Base-by-base conservation (phyloP, 1,284 basidiomycete genomes). In the Moesziomyces sp. region DNA sequence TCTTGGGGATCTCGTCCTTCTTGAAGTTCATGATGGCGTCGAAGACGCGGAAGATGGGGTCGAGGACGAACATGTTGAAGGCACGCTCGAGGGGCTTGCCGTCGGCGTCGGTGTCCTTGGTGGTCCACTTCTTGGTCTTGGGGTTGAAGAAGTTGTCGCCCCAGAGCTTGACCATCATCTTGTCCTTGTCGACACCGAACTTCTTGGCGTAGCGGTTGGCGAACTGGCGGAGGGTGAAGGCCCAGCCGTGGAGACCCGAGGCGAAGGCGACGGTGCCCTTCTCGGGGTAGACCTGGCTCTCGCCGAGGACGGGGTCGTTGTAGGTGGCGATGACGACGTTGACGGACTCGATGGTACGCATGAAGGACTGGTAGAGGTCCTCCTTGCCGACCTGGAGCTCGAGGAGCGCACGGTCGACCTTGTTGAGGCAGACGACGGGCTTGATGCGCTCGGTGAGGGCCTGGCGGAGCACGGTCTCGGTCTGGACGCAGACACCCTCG, bases 61-160 rank as follows among this genome's bases (percentile, higher is more conserved):
- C 97, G 80, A 99, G 92, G 71, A 99, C 93, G 87, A 99, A 99
- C 84, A 85, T 86, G 85, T 85, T 86, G 85, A 86, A 86, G 68
- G 85, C 85, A 79, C 86, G 85, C 85, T 86, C 97, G 72, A 97
- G 91, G 26, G 86, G 86, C 85, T 95, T 94, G 85, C 93, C 94
- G 81, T 96, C 93, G 66, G 90, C 89, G 80, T 91, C 91, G 40
- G 86, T 87, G 79, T 86, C 79, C 86, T 92, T 92, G 73, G 92
- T 94, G 56, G 93, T 89, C 97, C 97, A 99, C 88, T 99, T 99
- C 87, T 91, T 92, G 67, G 96, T 98, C 78, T 91, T 89, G 76
- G 95, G 93, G 89, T 99, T 99, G 90, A 99, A 99, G 89, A 88
- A 99, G 89, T 98, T 98, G 89, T 99, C 97, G 67, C 97, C 97